phyloP scores from a whole-genome alignment of 345 rosid genomes.

The Gynandropsis gynandra region DNA sequence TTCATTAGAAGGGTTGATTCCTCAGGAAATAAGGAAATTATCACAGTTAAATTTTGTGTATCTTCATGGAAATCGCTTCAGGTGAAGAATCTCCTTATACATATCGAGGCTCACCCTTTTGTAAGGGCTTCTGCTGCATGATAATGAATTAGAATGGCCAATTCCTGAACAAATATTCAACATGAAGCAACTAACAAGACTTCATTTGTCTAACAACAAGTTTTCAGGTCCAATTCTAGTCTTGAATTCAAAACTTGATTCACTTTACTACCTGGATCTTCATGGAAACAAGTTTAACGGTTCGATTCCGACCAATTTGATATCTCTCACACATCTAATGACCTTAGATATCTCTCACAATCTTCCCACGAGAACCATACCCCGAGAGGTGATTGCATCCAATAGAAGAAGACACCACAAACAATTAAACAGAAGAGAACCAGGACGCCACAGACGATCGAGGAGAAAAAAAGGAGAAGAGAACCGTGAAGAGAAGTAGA shows the following conservation, averaged over 20 bases:
- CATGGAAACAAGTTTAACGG: slow-evolving; percentile 59
- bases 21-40: slow-evolving; percentile 57
- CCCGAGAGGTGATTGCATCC: slow-evolving; percentile 32
- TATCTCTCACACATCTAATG: slow-evolving; percentile 34
- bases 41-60: slow-evolving; percentile 35
- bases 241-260: slow-evolving; percentile 45
- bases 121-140: slow-evolving; percentile 51
- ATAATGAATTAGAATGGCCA: slow-evolving; percentile 47
- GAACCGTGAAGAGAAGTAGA: too few species aligned
- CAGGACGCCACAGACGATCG: too few species aligned
- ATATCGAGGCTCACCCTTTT: slow-evolving; percentile 53
- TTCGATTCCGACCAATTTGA: slow-evolving; percentile 55
- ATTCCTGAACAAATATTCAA: slow-evolving; percentile 49
- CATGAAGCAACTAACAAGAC: slow-evolving; percentile 46
- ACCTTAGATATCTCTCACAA: slow-evolving; percentile 67
- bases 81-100: slow-evolving; percentile 51
- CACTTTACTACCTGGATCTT: slow-evolving; percentile 49
- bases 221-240: slow-evolving; percentile 50
- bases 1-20: slow-evolving; percentile 58
- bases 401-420: too few species aligned
- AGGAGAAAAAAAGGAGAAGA: too few species aligned
- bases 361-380: slow-evolving; percentile 52
- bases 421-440: too few species aligned
- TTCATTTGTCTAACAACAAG: slow-evolving; percentile 48
- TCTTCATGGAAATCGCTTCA: slow-evolving; percentile 47